phyloP scores from a whole-genome alignment of 495 filamentous ascomycete species.

The Cercophora scortea region DNA sequence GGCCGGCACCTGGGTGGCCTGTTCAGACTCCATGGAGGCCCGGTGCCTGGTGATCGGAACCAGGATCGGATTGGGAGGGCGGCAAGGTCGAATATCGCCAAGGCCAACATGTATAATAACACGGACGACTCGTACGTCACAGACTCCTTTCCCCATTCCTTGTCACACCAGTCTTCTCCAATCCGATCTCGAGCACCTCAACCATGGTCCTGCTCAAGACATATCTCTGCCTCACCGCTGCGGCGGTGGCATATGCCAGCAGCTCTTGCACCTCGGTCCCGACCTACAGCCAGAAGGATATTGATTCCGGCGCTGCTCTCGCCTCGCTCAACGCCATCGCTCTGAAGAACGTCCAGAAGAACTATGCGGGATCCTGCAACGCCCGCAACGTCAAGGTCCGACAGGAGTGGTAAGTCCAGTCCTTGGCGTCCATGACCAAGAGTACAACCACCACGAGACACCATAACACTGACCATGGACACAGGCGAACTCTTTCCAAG shows the following conservation, averaged over 20 bases:
- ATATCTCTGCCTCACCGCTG: not conserved
- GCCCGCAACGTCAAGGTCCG: conserved; percentile 17
- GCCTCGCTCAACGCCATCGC: conserved; percentile 14
- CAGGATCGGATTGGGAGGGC: too few species aligned
- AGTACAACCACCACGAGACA: not conserved
- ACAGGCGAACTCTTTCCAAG: conserved; percentile 41
- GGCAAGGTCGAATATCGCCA: too few species aligned
- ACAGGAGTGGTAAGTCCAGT: conserved; percentile 17
- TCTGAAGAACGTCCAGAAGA: conserved; percentile 6
- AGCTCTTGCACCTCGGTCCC: not conserved
- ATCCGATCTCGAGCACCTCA: too few species aligned
- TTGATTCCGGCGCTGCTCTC: conserved; percentile 19
- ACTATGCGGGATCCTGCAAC: conserved; percentile 11
- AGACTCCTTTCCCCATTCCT: too few species aligned
- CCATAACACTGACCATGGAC: not conserved
- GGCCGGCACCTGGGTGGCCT: too few species aligned
- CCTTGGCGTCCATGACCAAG: not conserved
- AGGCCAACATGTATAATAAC: too few species aligned
- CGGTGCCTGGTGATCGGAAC: too few species aligned
- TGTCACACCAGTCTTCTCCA: too few species aligned
- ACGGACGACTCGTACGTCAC: too few species aligned
- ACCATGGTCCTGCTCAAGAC: not conserved
- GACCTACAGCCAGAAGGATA: conserved; percentile 4
- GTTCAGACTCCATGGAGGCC: too few species aligned
- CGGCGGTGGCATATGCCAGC: not conserved